Base-by-base conservation (phyloP, 2,329 filamentous ascomycete species). In the Stenocarpella maydis region DNA sequence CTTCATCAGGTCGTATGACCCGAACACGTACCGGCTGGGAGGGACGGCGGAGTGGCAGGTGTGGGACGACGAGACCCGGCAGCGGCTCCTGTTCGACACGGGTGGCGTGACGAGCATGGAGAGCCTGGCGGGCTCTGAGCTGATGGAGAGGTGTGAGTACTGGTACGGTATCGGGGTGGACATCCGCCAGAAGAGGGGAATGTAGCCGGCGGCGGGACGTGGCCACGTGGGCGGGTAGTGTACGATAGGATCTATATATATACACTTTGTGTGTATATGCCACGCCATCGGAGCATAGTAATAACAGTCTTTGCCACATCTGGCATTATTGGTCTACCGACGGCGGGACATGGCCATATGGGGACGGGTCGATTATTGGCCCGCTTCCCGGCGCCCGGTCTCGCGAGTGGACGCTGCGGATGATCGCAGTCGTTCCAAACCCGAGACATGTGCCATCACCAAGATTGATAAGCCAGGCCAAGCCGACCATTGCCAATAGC, bases 1-100 rank as follows among this genome's bases (percentile, higher is more conserved):
- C 72, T 95, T 95, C 76, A 88, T 95, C 71, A 81, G 86, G 31
- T 83, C 82, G 0, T 84, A 88, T 45, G 83, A 95, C 76, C 92
- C 92, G 0, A 95, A 94, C 19, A 71, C 60, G 6, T 78, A 83
- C 67, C 82, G 87, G 10, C 72, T 78, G 52, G 45, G 71, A 0
- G 84, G 82, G 0, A 81, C 81, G 52, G 86, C 87, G 3, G 78
- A 78, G 67, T 91, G 89, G 89, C 77, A 80, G 71, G 76, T 77
- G 5, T 89, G 83, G 76, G 75, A 73, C 58, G 76, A 70, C 1
- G 72, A 73, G 26, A 71, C 70, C 17, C 74, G 75, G 43, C 73
- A 79, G 43, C 77, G 84, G 26, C 74, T 87, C 41, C 79, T 81
- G 45, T 79, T 86, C 50, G 76, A 80, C 26, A 85, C 82, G 14